Percentiles rank a stretch among this genome's conserved stretches.
phyloP scores from a whole-genome alignment of 257 asterid species.

The Galeopsis tetrahit region DNA sequence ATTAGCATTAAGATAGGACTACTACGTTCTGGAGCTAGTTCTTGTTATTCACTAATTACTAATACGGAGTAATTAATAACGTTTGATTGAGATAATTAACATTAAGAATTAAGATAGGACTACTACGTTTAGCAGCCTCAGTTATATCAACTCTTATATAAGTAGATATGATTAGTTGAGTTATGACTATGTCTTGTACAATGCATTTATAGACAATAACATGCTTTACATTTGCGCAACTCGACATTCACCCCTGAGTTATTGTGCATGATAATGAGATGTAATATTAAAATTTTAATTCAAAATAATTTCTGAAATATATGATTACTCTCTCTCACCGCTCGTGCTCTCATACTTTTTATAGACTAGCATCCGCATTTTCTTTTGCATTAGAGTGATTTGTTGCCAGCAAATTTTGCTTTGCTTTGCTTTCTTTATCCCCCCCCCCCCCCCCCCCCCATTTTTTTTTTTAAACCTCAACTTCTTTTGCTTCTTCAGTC shows the following conservation, averaged over 20 bases:
- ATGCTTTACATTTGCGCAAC: too few species aligned
- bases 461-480: slow-evolving; percentile 14
- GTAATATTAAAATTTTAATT: background rate
- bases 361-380: background rate
- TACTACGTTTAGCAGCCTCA: too few species aligned
- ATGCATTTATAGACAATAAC: too few species aligned
- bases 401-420: background rate
- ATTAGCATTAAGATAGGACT: too few species aligned
- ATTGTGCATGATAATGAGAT: slow-evolving; percentile 21
- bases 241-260: background rate
- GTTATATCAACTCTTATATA: too few species aligned
- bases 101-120: too few species aligned
- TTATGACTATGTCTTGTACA: too few species aligned
- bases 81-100: too few species aligned
- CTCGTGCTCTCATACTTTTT: background rate
- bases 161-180: too few species aligned
- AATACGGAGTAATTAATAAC: too few species aligned
- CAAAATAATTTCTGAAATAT: background rate
- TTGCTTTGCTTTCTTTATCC: background rate
- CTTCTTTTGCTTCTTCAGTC: slow-evolving; percentile 21
- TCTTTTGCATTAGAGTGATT: background rate
- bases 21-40: too few species aligned
- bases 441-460: background rate
- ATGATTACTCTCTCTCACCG: background rate
- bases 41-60: too few species aligned